phyloP scores from a whole-genome alignment of 306 rosid species.

The Quercus variabilis region DNA sequence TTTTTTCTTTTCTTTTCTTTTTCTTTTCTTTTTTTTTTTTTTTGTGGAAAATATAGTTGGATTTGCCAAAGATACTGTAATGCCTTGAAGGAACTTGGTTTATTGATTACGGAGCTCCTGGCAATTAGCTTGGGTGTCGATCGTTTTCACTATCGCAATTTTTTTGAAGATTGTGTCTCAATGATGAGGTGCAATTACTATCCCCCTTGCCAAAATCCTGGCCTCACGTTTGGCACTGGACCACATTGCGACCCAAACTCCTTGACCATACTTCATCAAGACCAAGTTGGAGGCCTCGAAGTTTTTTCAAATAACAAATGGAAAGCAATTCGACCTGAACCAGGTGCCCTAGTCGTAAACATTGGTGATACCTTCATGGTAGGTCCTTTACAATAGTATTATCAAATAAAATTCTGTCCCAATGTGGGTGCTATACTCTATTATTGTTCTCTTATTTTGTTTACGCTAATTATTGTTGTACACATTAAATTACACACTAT shows the following conservation, averaged over 20 bases:
- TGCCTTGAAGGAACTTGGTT: slow-evolving; percentile 50
- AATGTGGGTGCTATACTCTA: too few species aligned
- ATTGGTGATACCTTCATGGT: slow-evolving; percentile 83
- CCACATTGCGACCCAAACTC: slow-evolving; percentile 87
- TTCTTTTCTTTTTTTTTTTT: background rate
- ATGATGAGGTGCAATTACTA: slow-evolving; percentile 79
- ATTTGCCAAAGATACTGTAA: slow-evolving; percentile 67
- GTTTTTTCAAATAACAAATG: slow-evolving; percentile 56
- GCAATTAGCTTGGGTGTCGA: slow-evolving; percentile 67
- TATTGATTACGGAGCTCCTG: slow-evolving; percentile 60
- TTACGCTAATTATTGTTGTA: background rate
- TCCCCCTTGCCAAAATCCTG: slow-evolving; percentile 58
- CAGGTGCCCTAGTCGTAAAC: slow-evolving; percentile 65
- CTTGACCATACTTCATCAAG: slow-evolving; percentile 75
- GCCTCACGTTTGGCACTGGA: slow-evolving; percentile 68
- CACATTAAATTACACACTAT: too few species aligned
- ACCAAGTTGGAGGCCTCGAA: slow-evolving; percentile 73
- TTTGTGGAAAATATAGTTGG: slow-evolving; percentile 26
- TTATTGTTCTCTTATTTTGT: background rate
- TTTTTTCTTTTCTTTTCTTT: background rate
- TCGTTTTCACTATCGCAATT: slow-evolving; percentile 34
- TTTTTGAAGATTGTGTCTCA: slow-evolving; percentile 64
- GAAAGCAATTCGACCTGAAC: slow-evolving; percentile 57
- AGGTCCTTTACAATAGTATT: background rate
- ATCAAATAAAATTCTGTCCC: too few species aligned